Conservation (phyloP, 208 protist species). For the Acanthamoeba lugdunensis region DNA sequence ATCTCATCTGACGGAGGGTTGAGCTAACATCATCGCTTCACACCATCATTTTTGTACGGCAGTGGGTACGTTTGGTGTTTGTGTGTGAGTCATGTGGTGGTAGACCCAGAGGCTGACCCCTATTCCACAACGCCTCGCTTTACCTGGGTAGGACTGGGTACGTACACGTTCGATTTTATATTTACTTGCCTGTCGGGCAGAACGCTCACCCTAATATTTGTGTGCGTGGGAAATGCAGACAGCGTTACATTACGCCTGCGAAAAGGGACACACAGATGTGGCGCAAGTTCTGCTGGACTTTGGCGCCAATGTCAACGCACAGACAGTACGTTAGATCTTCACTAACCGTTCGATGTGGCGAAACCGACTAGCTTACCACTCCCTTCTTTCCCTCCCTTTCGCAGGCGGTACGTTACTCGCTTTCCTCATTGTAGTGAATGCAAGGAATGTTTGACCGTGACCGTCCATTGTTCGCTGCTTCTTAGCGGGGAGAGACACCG, state of each 20-base stretch:
- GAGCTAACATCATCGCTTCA: too few species aligned
- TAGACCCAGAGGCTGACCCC: neutral
- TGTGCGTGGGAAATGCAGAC: neutral
- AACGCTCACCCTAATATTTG: too few species aligned
- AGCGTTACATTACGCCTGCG: conserved; percentile 7
- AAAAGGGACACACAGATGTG: conserved; percentile 31
- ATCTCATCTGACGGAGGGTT: too few species aligned
- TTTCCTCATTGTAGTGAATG: neutral
- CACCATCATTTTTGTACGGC: neutral
- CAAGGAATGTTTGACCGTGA: neutral
- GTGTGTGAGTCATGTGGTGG: neutral
- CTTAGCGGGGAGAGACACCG: neutral
- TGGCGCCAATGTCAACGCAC: conserved; percentile 36
- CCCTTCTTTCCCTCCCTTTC: neutral
- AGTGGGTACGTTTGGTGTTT: neutral
- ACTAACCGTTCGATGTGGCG: neutral
- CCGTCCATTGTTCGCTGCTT: neutral
- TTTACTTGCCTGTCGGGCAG: neutral
- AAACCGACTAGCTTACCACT: neutral
- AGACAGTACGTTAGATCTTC: conserved; percentile 15
- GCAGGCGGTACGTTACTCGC: conserved; percentile 10
- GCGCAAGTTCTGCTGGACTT: conserved; percentile 37
- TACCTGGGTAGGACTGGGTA: neutral
- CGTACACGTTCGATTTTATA: neutral
- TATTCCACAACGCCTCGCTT: neutral